These are phyloP conservation scores for Venturia oleaginea DNA, from an alignment of 2,329 filamentous ascomycete species.

Conservation along the genomic window DNA sequence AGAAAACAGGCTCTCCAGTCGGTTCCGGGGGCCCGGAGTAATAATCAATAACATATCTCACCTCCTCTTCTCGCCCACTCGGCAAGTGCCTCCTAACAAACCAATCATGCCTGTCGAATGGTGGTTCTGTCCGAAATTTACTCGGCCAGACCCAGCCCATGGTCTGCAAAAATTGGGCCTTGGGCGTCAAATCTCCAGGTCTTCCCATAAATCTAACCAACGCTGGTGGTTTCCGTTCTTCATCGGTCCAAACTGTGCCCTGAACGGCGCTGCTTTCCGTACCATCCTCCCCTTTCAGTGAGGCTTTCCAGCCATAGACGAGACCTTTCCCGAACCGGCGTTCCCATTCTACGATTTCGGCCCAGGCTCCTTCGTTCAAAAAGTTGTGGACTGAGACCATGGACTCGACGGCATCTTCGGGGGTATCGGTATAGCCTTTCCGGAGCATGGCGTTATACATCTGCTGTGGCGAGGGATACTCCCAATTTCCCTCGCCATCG, in stretches of 20 bases:
- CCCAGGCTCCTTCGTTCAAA: constrained; percentile 94
- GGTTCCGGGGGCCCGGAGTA: constrained; percentile 77
- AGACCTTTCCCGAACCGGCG: constrained; percentile 70
- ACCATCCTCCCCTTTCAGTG: constrained; percentile 64
- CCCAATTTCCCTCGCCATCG: constrained; percentile 73
- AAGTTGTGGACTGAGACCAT: constrained; percentile 99
- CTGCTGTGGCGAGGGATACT: constrained; percentile 96
- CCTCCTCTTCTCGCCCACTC: constrained; percentile 60
- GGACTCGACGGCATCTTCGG: constrained; percentile 82
- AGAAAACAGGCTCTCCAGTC: constrained; percentile 89
- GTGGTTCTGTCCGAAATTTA: constrained; percentile 70
- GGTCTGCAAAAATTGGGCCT: constrained; percentile 74
- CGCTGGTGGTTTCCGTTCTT: constrained; percentile 49
- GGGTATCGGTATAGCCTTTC: constrained; percentile 92
- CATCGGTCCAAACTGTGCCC: constrained; percentile 25
- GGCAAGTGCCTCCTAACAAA: constrained; percentile 66
- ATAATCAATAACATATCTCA: constrained; percentile 96
- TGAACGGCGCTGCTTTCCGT: constrained; percentile 44
- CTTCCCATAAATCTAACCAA: constrained; percentile 82
- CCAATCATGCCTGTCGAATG: constrained; percentile 97
- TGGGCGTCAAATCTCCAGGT: constrained; percentile 83
- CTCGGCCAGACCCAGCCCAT: constrained; percentile 70
- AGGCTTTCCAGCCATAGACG: constrained; percentile 61
- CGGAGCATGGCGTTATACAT: constrained; percentile 98
- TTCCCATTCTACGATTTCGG: constrained; percentile 92